A percentile compares a stretch with the other conserved stretches of the same genome.
Evolutionary conservation across 2,329 filamentous ascomycete species (phyloP).

Genomic region (Chlorencoelia australis): DNA sequence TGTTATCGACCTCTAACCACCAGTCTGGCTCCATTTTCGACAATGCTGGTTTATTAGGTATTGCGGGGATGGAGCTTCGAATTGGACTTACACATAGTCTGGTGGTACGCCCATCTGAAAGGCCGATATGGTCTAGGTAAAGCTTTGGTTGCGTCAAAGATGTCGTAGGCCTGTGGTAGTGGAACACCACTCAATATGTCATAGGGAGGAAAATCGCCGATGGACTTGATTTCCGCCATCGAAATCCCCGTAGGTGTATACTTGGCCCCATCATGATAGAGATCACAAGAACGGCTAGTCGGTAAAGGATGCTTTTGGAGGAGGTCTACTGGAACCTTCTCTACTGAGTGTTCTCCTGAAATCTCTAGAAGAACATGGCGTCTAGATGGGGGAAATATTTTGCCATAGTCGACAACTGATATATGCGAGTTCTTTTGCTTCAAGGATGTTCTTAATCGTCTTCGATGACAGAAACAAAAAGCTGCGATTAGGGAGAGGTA

Average conservation of each 20-base stretch:
- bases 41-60: too few relatives aligned
- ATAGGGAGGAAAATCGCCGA: conserved; percentile 76
- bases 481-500: too few relatives aligned
- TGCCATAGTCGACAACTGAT: conserved; percentile 14
- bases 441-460: too few relatives aligned
- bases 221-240: conserved; percentile 53
- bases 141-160: conserved; percentile 61
- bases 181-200: conserved; percentile 64
- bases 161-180: conserved; percentile 49
- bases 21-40: conserved; percentile 71
- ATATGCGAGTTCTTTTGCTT: too few relatives aligned
- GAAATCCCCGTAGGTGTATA: conserved; percentile 62
- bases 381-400: conserved; percentile 21
- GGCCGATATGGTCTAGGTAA: conserved; percentile 68
- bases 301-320: conserved; percentile 16
- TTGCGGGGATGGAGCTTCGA: too few relatives aligned
- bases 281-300: conserved; percentile 15
- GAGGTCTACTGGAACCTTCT: conserved; percentile 10
- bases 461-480: too few relatives aligned
- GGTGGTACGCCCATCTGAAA: conserved; percentile 76
- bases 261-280: conserved; percentile 22
- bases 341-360: conserved; percentile 11
- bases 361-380: conserved; percentile 17
- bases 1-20: conserved; percentile 81
- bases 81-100: conserved; percentile 70